Percentiles rank a stretch among this genome's conserved stretches.
phyloP scores from a whole-genome alignment of 2,329 filamentous ascomycete species.

The Blastomyces gilchristii region DNA sequence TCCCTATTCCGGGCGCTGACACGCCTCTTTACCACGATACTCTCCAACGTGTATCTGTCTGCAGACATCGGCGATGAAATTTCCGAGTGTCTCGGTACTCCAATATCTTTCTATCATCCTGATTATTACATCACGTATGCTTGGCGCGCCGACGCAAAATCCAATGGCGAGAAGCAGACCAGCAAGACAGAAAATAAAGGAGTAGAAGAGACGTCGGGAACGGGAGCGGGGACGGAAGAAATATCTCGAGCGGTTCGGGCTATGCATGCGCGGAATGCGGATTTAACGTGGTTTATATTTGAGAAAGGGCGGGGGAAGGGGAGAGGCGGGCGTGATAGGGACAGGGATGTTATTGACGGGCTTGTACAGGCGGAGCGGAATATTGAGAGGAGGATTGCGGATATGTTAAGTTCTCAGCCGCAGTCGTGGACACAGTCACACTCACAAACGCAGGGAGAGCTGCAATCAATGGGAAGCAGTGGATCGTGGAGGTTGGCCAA shows the following conservation, averaged over 20 bases:
- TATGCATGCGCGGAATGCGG: constrained; percentile 35
- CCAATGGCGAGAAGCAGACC: constrained; percentile 10
- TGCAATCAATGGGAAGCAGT: neutral
- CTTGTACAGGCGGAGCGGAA: neutral
- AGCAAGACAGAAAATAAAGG: constrained; percentile 11
- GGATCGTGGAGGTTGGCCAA: neutral
- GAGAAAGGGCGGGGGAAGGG: constrained; percentile 11
- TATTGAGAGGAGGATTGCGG: constrained; percentile 8
- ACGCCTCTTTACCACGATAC: constrained; percentile 31
- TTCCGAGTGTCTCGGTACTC: constrained; percentile 29
- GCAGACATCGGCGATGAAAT: constrained; percentile 33
- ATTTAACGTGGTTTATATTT: constrained; percentile 35
- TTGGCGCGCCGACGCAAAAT: constrained; percentile 6
- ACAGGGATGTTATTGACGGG: neutral
- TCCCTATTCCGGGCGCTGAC: constrained; percentile 30
- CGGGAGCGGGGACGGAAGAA: constrained; percentile 13
- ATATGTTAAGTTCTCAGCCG: neutral
- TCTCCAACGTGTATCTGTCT: constrained; percentile 32
- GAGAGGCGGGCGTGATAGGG: neutral
- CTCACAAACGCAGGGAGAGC: neutral
- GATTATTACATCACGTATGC: constrained; percentile 24
- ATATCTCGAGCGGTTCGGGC: constrained; percentile 24
- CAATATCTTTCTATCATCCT: constrained; percentile 29
- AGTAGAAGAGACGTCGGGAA: constrained; percentile 23
- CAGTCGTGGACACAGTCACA: neutral